phyloP scores from a whole-genome alignment of 345 rosid species.

The Pseudoturritis turrita region DNA sequence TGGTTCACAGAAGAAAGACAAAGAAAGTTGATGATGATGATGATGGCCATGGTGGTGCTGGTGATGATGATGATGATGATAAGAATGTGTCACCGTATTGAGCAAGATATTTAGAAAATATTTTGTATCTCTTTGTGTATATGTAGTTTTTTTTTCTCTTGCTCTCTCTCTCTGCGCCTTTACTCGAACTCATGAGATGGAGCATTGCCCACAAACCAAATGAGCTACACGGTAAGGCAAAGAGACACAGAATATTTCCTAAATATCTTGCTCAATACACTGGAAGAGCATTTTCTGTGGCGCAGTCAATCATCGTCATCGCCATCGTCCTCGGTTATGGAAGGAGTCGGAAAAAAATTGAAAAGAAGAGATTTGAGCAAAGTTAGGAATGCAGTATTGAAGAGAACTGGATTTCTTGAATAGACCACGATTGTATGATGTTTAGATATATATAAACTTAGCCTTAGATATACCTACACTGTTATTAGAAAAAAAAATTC shows the following conservation, averaged over 20 bases:
- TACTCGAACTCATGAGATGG: no score
- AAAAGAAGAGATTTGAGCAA: conserved; percentile 80
- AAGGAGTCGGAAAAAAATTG: conserved; percentile 81
- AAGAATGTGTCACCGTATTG: conserved; percentile 64
- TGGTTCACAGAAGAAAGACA: conserved; percentile 32
- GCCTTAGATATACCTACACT: neutral
- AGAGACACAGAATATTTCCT: no score
- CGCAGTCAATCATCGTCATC: conserved; percentile 49
- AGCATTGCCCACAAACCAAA: no score
- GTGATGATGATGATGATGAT: no score
- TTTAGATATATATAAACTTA: neutral
- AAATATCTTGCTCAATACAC: no score
- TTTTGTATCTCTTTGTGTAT: no score
- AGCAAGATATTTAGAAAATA: no score
- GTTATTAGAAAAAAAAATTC: no score
- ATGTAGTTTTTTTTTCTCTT: no score
- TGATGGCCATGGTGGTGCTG: no score
- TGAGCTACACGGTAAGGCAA: no score
- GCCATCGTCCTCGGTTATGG: conserved; percentile 71
- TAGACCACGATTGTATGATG: neutral
- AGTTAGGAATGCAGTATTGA: conserved; percentile 73
- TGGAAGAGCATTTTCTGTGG: conserved; percentile 59
- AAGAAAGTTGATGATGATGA: conserved; percentile 31
- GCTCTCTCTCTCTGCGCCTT: no score
- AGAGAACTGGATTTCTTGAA: conserved; percentile 84